Percentiles rank a stretch among this genome's conserved stretches.
phyloP scores from a whole-genome alignment of 2,329 filamentous ascomycete species.

The Metarhizium guizhouense region DNA sequence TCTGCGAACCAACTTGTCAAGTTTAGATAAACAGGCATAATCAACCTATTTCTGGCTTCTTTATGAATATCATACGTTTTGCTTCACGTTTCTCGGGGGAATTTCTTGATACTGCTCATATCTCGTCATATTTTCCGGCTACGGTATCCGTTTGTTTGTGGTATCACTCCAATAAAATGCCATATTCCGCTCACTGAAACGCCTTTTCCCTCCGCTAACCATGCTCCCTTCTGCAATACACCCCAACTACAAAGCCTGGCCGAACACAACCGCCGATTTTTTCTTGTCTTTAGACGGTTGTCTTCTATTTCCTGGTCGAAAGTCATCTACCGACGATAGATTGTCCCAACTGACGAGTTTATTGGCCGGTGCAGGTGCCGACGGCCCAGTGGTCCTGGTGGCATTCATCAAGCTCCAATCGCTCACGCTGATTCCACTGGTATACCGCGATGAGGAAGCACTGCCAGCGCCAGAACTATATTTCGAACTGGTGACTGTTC shows the following conservation, averaged over 20 bases:
- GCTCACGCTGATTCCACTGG: conserved; percentile 40
- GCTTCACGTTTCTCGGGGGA: too few relatives aligned
- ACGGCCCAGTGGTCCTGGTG: background rate
- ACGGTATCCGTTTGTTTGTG: background rate
- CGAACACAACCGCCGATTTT: background rate
- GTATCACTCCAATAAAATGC: background rate
- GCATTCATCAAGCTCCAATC: conserved; percentile 22
- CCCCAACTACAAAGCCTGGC: conserved; percentile 1
- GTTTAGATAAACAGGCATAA: background rate
- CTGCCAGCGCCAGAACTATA: conserved; percentile 37
- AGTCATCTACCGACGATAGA: background rate
- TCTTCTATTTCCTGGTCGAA: background rate
- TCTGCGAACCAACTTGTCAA: background rate
- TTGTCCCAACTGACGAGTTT: background rate
- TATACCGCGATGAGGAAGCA: conserved; percentile 35
- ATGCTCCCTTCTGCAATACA: background rate
- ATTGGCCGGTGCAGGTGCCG: background rate
- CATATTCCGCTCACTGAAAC: background rate
- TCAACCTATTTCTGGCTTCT: background rate
- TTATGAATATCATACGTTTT: too few relatives aligned
- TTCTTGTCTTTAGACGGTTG: background rate
- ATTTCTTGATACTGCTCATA: too few relatives aligned
- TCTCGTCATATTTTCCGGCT: background rate
- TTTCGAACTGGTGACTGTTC: conserved; percentile 23
- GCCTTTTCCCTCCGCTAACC: background rate